Conservation (phyloP, 1,284 basidiomycete genomes). For the Apiotrichum veenhuisii region DNA sequence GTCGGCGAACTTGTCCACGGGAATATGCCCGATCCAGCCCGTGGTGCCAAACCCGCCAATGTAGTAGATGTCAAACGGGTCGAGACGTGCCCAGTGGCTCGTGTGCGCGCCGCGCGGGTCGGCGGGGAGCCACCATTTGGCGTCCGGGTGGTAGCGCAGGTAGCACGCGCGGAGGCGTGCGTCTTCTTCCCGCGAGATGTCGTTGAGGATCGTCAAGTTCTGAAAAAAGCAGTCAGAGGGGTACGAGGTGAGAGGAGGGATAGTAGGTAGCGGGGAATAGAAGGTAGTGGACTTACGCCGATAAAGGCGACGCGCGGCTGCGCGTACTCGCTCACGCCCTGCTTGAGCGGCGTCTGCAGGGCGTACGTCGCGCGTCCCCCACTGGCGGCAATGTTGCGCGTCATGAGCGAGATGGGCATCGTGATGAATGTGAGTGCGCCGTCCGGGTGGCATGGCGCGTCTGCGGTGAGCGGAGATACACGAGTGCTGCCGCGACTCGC, state of each 20-base stretch:
- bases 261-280: background rate
- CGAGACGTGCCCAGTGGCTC: slow-evolving; percentile 43
- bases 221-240: too few relatives aligned
- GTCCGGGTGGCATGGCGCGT: slow-evolving; percentile 57
- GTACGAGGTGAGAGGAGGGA: too few relatives aligned
- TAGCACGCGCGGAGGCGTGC: slow-evolving; percentile 34
- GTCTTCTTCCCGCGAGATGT: slow-evolving; percentile 23
- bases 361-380: slow-evolving; percentile 57
- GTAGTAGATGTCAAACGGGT: slow-evolving; percentile 56
- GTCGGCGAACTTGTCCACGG: slow-evolving; percentile 55
- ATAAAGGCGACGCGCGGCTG: slow-evolving; percentile 57
- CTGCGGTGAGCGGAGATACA: too few relatives aligned
- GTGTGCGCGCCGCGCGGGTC: slow-evolving; percentile 32
- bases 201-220: slow-evolving; percentile 39
- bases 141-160: slow-evolving; percentile 43
- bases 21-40: slow-evolving; percentile 61
- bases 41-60: slow-evolving; percentile 62
- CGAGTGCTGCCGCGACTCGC: too few relatives aligned
- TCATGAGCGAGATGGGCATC: slow-evolving; percentile 62
- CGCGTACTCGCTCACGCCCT: slow-evolving; percentile 47
- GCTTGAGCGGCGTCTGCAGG: slow-evolving; percentile 49
- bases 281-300: slow-evolving; percentile 46
- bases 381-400: slow-evolving; percentile 57
- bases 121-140: slow-evolving; percentile 42
- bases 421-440: slow-evolving; percentile 62